Base-by-base conservation (phyloP, 495 filamentous ascomycete species). In the Evernia prunastri region DNA sequence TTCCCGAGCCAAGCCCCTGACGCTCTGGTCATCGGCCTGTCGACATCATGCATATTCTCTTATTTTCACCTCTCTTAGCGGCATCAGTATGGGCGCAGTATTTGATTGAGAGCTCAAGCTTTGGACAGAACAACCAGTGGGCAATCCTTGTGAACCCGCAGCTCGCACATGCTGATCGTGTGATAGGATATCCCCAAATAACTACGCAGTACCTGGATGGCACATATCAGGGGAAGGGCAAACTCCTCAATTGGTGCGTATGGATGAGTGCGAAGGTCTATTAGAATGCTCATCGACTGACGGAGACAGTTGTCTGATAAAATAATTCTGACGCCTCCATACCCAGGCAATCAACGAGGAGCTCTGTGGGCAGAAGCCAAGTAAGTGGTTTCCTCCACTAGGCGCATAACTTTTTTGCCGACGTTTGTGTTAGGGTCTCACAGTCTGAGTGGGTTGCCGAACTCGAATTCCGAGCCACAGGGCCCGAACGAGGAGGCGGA, bases 291-390 rank as follows among this genome's bases (percentile, higher is more conserved):
- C 39, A 4, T 35, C 13, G 35, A 13, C 49, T 58, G 36, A 58
- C 49, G 20, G 12, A 57, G 42, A n/a, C 43, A 82, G 79, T 83
- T 97, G 65, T 95, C 91, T 54, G 90, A 97, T 78, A 91, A 92
- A 72, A 64, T 97, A 60, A 90, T 98, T 70, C 80, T 98, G 56
- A 98, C 95, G 12, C 94, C 95, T 2, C 87, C 90, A 11, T 85
- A 83, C 58, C 92, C 93, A 13, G 94, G 94, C 53, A 94, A 94
- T 73, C 84, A 85, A 66, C 84, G 92, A 75, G 90, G 89, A 66
- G 89, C 87, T 56, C 72, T 91, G 64, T 98, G 94, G 91, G 78
- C 87, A 37, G 85, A 92, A 58, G 81, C 79, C 36, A 76, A 80
- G 77, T 80, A 82, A 67, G 77, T 83, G 36, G 29, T 31, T 33